Percentiles rank a stretch among this genome's conserved stretches.
These are phyloP conservation scores for Mycena sp. DNA, from an alignment of 1,284 basidiomycete species.

Conservation along the genomic window DNA sequence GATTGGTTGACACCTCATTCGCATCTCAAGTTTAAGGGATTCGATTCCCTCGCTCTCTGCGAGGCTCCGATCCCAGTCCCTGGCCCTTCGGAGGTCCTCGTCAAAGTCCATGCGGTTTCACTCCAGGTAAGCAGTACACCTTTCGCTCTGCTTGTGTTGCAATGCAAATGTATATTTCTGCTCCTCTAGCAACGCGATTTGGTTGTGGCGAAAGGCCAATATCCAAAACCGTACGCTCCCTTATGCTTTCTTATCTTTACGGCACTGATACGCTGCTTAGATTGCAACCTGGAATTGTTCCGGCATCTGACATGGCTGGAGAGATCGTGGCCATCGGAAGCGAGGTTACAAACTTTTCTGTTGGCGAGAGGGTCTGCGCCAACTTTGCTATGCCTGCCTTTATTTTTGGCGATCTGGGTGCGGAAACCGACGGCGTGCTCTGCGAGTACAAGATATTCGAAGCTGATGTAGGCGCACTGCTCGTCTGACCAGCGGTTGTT, in stretches of 20 bases:
- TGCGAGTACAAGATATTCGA: constrained; percentile 61
- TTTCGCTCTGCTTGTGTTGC: background rate
- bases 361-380: constrained; percentile 58
- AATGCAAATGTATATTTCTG: background rate
- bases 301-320: constrained; percentile 63
- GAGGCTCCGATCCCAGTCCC: constrained; percentile 12
- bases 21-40: constrained; percentile 4
- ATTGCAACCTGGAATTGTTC: constrained; percentile 42
- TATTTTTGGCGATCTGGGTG: constrained; percentile 55
- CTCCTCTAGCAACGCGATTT: constrained; percentile 50
- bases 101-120: constrained; percentile 47
- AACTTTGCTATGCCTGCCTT: constrained; percentile 49
- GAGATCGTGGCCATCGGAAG: constrained; percentile 58
- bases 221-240: constrained; percentile 33
- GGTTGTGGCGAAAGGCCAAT: constrained; percentile 44
- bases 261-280: background rate
- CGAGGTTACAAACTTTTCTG: constrained; percentile 50
- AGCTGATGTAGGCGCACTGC: constrained; percentile 46
- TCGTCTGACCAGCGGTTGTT: background rate
- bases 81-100: constrained; percentile 22
- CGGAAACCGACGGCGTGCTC: constrained; percentile 60
- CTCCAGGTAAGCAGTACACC: constrained; percentile 40
- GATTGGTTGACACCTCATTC: background rate
- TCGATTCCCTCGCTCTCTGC: constrained; percentile 34
- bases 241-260: background rate